Conservation (phyloP, 352 stramenopile species). For the Phytopythium litorale region DNA sequence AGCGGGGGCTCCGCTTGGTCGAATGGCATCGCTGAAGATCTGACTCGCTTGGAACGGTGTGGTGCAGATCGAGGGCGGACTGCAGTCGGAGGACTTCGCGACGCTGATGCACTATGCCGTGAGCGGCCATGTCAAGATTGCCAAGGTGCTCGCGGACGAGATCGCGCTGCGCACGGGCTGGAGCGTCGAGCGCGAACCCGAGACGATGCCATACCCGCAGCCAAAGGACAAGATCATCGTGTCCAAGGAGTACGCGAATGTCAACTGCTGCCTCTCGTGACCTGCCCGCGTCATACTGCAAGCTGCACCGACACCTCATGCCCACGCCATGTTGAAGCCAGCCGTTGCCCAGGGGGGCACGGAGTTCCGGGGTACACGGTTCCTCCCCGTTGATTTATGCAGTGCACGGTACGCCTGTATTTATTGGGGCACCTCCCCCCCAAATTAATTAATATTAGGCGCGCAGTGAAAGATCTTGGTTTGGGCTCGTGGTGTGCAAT, state of each 20-base stretch:
- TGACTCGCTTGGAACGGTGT: background rate
- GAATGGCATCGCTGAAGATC: background rate
- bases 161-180: conserved; percentile 67
- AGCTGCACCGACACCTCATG: too few relatives aligned
- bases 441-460: background rate
- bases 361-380: background rate
- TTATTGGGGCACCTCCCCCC: background rate
- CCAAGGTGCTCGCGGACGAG: conserved; percentile 61
- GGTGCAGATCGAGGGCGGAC: conserved; percentile 55
- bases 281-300: conserved; percentile 7
- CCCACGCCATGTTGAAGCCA: background rate
- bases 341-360: background rate
- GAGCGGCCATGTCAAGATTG: conserved; percentile 83
- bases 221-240: conserved; percentile 75
- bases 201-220: conserved; percentile 78
- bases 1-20: background rate
- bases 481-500: background rate
- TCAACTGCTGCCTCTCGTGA: conserved; percentile 33
- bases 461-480: background rate
- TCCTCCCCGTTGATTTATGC: background rate
- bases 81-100: conserved; percentile 65
- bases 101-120: conserved; percentile 83
- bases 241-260: conserved; percentile 48
- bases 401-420: conserved; percentile 4
- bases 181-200: conserved; percentile 38